phyloP scores from a whole-genome alignment of 106 monocot species.

The Xerophyta viscosa region DNA sequence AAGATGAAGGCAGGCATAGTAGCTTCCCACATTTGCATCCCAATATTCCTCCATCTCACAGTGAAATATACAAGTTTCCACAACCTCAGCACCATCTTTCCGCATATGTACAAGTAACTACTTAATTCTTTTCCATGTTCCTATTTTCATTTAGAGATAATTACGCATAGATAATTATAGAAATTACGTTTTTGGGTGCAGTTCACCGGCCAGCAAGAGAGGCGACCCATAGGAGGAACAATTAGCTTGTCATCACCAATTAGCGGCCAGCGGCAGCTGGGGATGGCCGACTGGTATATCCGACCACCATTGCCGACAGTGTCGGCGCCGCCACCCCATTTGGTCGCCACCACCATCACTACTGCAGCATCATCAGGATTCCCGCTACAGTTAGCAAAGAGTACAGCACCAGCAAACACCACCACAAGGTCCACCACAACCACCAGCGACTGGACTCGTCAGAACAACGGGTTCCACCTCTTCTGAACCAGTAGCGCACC shows the following conservation, averaged over 20 bases:
- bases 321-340: conserved; percentile 6
- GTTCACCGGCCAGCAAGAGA: conserved; percentile 1
- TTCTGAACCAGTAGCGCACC: too few species aligned
- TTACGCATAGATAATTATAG: too few species aligned
- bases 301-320: neutral
- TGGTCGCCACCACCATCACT: conserved; percentile 12
- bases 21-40: neutral
- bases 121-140: too few species aligned
- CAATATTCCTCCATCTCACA: neutral
- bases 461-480: too few species aligned
- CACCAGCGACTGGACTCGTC: too few species aligned
- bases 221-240: neutral
- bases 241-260: conserved; percentile 19
- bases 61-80: conserved; percentile 6
- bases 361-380: conserved; percentile 84
- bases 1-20: neutral
- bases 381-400: conserved; percentile 25
- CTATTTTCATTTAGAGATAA: too few species aligned
- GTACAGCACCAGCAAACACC: too few species aligned
- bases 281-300: conserved; percentile 1
- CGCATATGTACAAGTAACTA: conserved; percentile 18
- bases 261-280: conserved; percentile 5
- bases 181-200: neutral
- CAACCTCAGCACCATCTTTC: conserved; percentile 9
- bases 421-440: too few species aligned